Base-by-base conservation (phyloP, 805 yeast genomes). In the Schizosaccharomyces osmophilus region DNA sequence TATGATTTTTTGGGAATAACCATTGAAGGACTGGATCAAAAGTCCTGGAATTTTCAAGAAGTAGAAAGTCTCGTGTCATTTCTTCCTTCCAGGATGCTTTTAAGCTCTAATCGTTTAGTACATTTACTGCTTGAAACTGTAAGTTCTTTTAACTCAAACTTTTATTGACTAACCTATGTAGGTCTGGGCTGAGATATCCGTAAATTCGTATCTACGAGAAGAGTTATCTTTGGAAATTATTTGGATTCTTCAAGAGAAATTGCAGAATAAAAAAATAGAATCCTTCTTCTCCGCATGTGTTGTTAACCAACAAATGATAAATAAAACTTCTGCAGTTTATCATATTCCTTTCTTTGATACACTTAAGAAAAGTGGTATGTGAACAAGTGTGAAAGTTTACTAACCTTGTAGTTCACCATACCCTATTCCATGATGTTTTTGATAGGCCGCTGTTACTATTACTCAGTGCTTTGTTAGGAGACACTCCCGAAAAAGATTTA, bases 351-450 rank as follows among this genome's bases (percentile, higher is more conserved):
- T 51, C 36, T 24, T 5, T 9, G 26, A 51, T 24, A 22, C 26
- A 19, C 15, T 51, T 6, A 51, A 5, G n/a, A 51, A 11, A 17
- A 11, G 57, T 51, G 51, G 51, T 45, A 45, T 11, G 51, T 45
- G 22, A 9, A 19, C 26, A n/a, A 11, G 3, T 45, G 22, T 45
- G 5, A 2, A 19, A 19, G 2, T 59, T 39, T n/a, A 13, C 61
- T 59, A 32, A 48, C 61, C 19, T 19, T 13, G 8, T 24, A 59
- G 59, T 41, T 57, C 29, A 55, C 8, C 45, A 48, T 55, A 15
- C 87, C 0, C 69, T 78, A 43, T 69, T 51, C 15, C 57, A 51
- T 15, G 31, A 8, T 29, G 57, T 51, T 29, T 51, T 51, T 26
- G 57, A 51, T 29, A 51, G 57, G 36, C 57, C 57, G 19, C 17